Evolutionary conservation across 2,329 filamentous ascomycete species (phyloP).

Genomic region (Penicillium polonicum): DNA sequence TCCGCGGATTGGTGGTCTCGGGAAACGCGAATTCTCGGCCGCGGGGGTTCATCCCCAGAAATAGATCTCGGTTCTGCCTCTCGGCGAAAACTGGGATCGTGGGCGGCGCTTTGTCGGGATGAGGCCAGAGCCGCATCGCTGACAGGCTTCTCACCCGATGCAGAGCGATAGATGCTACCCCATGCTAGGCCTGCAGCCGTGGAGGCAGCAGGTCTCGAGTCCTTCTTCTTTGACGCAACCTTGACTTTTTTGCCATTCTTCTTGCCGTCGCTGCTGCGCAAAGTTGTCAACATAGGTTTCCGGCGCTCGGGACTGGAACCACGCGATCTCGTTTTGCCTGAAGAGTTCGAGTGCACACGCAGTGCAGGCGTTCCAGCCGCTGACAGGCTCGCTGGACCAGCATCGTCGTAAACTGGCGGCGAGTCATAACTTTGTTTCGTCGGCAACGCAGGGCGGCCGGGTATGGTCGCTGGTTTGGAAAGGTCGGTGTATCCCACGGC

Average conservation of each 20-base stretch:
- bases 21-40: conserved; percentile 7
- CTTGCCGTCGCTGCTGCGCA: conserved; percentile 50
- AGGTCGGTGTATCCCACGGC: conserved; percentile 76
- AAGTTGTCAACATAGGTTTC: conserved; percentile 58
- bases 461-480: conserved; percentile 66
- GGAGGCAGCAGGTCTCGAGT: conserved; percentile 56
- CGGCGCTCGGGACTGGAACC: conserved; percentile 62
- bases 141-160: conserved; percentile 27
- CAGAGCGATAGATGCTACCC: conserved; percentile 40
- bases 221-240: conserved; percentile 36
- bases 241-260: conserved; percentile 48
- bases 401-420: conserved; percentile 15
- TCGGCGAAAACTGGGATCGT: conserved; percentile 28
- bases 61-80: conserved; percentile 25
- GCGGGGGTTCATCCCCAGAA: conserved; percentile 27
- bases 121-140: conserved; percentile 31
- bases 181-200: conserved; percentile 65
- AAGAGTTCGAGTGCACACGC: conserved; percentile 31
- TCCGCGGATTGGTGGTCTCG: conserved; percentile 13
- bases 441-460: conserved; percentile 40
- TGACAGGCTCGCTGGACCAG: conserved; percentile 10
- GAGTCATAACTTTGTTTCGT: conserved; percentile 24
- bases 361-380: conserved; percentile 20
- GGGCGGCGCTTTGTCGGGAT: conserved; percentile 30
- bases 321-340: conserved; percentile 48